Evolutionary conservation across 768 basidiomycete species (phyloP).

Genomic region (Pholiota microspora): DNA sequence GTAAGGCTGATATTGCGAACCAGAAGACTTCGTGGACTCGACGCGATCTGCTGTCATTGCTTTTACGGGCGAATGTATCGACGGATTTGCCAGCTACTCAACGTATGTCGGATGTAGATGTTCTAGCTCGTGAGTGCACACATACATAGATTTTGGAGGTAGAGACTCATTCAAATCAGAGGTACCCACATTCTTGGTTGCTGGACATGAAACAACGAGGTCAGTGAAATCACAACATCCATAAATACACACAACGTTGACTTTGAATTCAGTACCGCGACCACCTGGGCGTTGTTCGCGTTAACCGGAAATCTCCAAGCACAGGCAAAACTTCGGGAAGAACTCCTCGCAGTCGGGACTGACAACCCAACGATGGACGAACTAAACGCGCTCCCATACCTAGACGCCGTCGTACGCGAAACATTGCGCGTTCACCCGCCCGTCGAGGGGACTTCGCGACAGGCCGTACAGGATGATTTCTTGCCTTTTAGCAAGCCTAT

Average conservation of each 20-base stretch:
- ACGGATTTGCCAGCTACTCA: slow-evolving; percentile 55
- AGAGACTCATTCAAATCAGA: slow-evolving; percentile 31
- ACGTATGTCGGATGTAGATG: slow-evolving; percentile 59
- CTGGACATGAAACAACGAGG: slow-evolving; percentile 62
- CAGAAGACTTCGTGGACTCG: slow-evolving; percentile 26
- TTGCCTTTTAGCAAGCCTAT: slow-evolving; percentile 48
- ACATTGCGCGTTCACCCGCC: slow-evolving; percentile 56
- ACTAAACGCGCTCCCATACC: slow-evolving; percentile 61
- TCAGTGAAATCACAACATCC: slow-evolving; percentile 6
- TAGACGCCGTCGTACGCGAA: slow-evolving; percentile 66
- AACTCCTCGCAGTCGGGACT: slow-evolving; percentile 48
- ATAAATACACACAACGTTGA: neutral
- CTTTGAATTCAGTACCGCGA: slow-evolving; percentile 31
- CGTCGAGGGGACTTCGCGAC: slow-evolving; percentile 39
- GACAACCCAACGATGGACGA: slow-evolving; percentile 63
- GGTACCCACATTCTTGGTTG: slow-evolving; percentile 59
- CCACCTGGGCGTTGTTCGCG: slow-evolving; percentile 59
- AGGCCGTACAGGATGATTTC: slow-evolving; percentile 51
- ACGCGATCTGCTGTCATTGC: slow-evolving; percentile 58
- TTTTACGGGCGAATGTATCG: slow-evolving; percentile 64
- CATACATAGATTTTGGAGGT: neutral
- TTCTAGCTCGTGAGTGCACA: slow-evolving; percentile 45
- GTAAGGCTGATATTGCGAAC: slow-evolving; percentile 36
- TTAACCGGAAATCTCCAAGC: slow-evolving; percentile 45
- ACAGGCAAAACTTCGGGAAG: slow-evolving; percentile 57